These are phyloP conservation scores for Suhomyces pyralidae DNA, from an alignment of 805 yeast genomes.

Conservation along the genomic window DNA sequence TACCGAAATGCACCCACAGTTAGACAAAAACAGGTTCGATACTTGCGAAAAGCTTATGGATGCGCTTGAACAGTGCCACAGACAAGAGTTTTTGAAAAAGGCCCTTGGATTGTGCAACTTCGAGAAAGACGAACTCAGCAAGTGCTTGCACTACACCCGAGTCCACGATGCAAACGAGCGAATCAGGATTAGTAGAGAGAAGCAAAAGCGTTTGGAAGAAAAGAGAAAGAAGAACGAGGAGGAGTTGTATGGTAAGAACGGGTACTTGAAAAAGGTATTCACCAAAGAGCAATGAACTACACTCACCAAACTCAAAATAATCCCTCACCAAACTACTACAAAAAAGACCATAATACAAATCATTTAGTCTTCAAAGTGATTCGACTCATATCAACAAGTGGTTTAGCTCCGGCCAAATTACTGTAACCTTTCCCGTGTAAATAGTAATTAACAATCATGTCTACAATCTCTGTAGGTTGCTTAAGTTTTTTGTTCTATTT, in stretches of 20 bases:
- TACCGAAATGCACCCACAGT: constrained; percentile 42
- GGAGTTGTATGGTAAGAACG: constrained; percentile 76
- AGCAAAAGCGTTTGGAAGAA: constrained; percentile 51
- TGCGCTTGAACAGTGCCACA: constrained; percentile 88
- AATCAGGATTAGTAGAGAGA: constrained; percentile 52
- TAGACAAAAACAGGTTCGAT: constrained; percentile 41
- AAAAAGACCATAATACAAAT: too few relatives aligned
- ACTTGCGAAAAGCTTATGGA: constrained; percentile 78
- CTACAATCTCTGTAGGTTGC: background rate
- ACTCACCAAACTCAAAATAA: too few relatives aligned
- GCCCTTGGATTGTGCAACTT: constrained; percentile 83
- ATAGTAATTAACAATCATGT: background rate
- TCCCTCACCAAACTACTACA: too few relatives aligned
- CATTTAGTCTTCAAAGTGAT: too few relatives aligned
- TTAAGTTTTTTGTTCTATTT: too few relatives aligned
- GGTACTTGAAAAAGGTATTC: constrained; percentile 57
- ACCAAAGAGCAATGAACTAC: constrained; percentile 45
- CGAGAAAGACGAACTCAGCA: constrained; percentile 71
- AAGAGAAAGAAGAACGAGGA: constrained; percentile 65
- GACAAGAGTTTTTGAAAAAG: constrained; percentile 60
- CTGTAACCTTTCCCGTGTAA: background rate
- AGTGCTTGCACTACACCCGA: constrained; percentile 80
- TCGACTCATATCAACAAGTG: too few relatives aligned
- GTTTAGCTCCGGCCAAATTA: too few relatives aligned
- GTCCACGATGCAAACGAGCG: constrained; percentile 56